These are phyloP conservation scores for Suhomyces ambrosiae DNA, from an alignment of 1,139 yeast species.

Conservation along the genomic window DNA sequence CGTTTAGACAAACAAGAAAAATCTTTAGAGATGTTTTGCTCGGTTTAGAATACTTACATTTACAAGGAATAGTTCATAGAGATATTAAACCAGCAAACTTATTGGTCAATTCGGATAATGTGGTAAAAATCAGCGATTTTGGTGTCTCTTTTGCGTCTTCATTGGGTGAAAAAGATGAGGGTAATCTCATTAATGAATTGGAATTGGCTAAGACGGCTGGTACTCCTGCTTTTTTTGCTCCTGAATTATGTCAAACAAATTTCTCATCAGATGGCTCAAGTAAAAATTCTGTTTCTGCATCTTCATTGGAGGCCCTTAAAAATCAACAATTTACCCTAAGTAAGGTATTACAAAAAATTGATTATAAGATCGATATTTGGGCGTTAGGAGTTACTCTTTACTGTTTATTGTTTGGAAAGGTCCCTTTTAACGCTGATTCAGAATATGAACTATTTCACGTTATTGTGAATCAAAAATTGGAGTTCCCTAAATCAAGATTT, in stretches of 20 bases:
- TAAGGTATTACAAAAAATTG: slow-evolving; percentile 49
- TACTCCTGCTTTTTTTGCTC: slow-evolving; percentile 85
- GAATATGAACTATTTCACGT: slow-evolving; percentile 86
- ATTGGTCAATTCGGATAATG: slow-evolving; percentile 67
- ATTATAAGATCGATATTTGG: slow-evolving; percentile 90
- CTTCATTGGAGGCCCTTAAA: slow-evolving; percentile 27
- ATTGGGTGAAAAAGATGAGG: slow-evolving; percentile 53
- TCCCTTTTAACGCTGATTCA: slow-evolving; percentile 89
- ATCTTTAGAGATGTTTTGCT: slow-evolving; percentile 83
- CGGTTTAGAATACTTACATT: slow-evolving; percentile 90
- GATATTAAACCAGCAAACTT: slow-evolving; percentile 97
- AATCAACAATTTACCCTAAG: slow-evolving; percentile 23
- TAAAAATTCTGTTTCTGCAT: slow-evolving; percentile 22
- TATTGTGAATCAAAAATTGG: slow-evolving; percentile 64
- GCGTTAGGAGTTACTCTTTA: slow-evolving; percentile 92
- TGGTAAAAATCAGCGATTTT: slow-evolving; percentile 92
- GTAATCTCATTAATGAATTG: slow-evolving; percentile 55
- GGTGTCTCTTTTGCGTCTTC: slow-evolving; percentile 90
- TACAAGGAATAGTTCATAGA: slow-evolving; percentile 92
- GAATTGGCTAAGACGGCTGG: slow-evolving; percentile 92
- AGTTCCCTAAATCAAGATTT: slow-evolving; percentile 56
- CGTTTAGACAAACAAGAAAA: slow-evolving; percentile 65
- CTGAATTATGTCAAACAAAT: slow-evolving; percentile 66
- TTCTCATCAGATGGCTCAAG: slow-evolving; percentile 17
- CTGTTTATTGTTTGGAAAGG: slow-evolving; percentile 82